Evolutionary conservation across 2,329 filamentous ascomycete species (phyloP), one percentile per base, ranked within the genome.

Genomic region (Biscogniauxia marginata): DNA sequence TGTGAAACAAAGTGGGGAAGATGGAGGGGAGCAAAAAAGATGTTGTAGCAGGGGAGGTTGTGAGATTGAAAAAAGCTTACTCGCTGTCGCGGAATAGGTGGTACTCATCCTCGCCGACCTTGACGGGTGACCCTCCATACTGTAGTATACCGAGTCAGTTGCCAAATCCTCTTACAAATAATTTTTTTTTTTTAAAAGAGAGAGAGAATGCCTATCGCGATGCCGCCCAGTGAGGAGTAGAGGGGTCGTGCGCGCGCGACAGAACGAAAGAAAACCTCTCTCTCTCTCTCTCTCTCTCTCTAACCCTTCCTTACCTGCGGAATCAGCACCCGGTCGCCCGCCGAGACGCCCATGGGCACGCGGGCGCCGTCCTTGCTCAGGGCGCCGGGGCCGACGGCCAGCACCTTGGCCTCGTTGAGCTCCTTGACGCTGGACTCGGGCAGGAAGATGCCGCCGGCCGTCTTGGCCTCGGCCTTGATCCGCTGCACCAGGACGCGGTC

Each of bases 401-500:
- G 82, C 54, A 99, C 95, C 79, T 91, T 93, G 70, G 91, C 95
- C 83, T 98, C 93, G 79, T 97, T 98, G 74, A 98, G 85, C 78
- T 99, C 95, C 85, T 99, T 96, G 73, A 98, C 91, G 71, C 89
- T 90, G 61, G 88, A 93, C 82, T 99, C 95, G 67, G 95, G 95
- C 65, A 99, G 90, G 84, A 96, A 97, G 84, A 99, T 96, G 71
- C 95, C 95, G 71, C 88, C 88, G 69, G 95, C 92, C 50, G 95
- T 99, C 85, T 97, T 97, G 74, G 92, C 78, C 80, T 98, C 93
- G 71, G 93, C 90, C 83, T 98, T 98, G 80, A 97, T 80, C 78
- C 95, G 91, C 87, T 99, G 95, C 67, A 99, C 91, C 64, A 99
- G 89, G 68, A 99, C 92, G 70, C 95, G 93, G 86, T 99, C 95